phyloP scores from a whole-genome alignment of 2,329 filamentous ascomycete genomes.

The Akanthomyces dipterigenus region DNA sequence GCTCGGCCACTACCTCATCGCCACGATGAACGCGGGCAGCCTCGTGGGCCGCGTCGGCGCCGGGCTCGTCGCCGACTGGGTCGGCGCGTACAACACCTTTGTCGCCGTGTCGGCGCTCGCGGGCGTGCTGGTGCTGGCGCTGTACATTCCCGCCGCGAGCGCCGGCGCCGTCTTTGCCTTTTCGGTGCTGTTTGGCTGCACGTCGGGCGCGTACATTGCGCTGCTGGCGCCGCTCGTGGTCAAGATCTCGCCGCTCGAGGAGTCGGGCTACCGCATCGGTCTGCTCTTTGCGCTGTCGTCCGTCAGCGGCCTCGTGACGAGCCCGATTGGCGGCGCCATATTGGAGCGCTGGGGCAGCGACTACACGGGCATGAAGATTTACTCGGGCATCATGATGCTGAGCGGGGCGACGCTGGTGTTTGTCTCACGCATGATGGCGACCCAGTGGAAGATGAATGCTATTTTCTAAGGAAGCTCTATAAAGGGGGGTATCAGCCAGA shows the following conservation, averaged over 20 bases:
- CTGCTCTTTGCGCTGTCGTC: slow-evolving; percentile 41
- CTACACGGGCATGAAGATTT: slow-evolving; percentile 24
- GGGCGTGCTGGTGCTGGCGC: slow-evolving; percentile 28
- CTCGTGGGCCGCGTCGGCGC: slow-evolving; percentile 31
- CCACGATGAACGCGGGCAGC: slow-evolving; percentile 33
- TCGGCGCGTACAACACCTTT: slow-evolving; percentile 35
- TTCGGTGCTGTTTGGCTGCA: slow-evolving; percentile 35
- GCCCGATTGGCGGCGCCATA: slow-evolving; percentile 43
- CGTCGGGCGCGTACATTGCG: slow-evolving; percentile 34
- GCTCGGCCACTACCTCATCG: slow-evolving; percentile 28
- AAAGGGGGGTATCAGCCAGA: slow-evolving; percentile 13
- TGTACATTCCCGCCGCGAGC: slow-evolving; percentile 35
- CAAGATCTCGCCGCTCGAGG: slow-evolving; percentile 47
- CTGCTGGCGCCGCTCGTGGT: slow-evolving; percentile 32
- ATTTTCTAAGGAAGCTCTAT: slow-evolving; percentile 16
- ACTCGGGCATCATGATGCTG: slow-evolving; percentile 21
- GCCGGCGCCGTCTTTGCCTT: slow-evolving; percentile 29
- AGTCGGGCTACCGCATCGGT: slow-evolving; percentile 42
- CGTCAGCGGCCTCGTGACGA: slow-evolving; percentile 45
- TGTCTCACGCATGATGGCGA: slow-evolving; percentile 16
- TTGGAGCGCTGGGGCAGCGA: slow-evolving; percentile 14
- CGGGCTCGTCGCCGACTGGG: slow-evolving; percentile 27
- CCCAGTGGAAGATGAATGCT: slow-evolving; percentile 16
- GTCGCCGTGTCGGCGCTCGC: slow-evolving; percentile 40
- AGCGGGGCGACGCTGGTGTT: slow-evolving; percentile 18